These are phyloP conservation scores for Triadica sebifera DNA, from an alignment of 345 rosid genomes.

Conservation along the genomic window DNA sequence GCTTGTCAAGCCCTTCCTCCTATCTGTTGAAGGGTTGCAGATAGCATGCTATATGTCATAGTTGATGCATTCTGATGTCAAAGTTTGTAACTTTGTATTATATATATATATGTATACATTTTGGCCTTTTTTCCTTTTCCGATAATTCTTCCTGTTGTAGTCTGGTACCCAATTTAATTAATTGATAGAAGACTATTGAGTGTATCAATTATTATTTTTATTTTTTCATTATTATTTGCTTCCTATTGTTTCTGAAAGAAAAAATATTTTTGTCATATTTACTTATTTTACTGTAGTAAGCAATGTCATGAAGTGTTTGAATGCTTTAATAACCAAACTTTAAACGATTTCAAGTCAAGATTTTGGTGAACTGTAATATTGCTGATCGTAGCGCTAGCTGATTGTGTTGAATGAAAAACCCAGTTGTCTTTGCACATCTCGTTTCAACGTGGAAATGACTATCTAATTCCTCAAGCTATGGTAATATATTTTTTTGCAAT, in stretches of 20 bases:
- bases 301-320: neutral
- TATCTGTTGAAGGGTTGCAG: slow-evolving; percentile 86
- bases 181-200: slow-evolving; percentile 10
- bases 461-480: too few species aligned
- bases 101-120: slow-evolving; percentile 4
- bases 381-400: too few species aligned
- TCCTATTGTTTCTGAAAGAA: neutral
- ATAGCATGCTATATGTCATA: slow-evolving; percentile 30
- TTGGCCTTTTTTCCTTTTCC: neutral
- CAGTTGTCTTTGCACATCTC: too few species aligned
- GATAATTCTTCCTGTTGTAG: neutral
- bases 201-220: neutral
- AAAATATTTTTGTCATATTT: neutral
- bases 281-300: neutral
- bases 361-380: too few species aligned
- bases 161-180: slow-evolving; percentile 17
- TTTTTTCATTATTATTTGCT: too few species aligned
- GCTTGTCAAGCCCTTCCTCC: slow-evolving; percentile 69
- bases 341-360: too few species aligned
- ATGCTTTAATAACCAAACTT: neutral
- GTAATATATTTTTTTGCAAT: too few species aligned
- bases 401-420: too few species aligned
- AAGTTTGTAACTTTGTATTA: slow-evolving; percentile 20
- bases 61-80: slow-evolving; percentile 12
- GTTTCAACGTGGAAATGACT: too few species aligned